Base-by-base conservation (phyloP, 352 stramenopile genomes). In the Phytophthora podocarpi region DNA sequence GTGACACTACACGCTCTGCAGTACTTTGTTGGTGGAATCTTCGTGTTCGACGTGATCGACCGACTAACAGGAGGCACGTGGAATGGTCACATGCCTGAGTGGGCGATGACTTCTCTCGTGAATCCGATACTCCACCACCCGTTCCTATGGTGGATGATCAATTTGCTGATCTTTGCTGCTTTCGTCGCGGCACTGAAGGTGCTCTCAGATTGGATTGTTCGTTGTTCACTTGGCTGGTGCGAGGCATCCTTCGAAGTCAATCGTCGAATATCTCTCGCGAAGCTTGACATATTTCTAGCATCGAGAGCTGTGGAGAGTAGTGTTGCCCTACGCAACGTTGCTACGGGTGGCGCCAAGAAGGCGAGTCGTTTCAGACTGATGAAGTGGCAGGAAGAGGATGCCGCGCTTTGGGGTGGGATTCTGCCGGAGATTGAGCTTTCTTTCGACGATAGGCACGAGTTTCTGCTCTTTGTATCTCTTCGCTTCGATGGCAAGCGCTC, bases 11-110 rank as follows among this genome's bases (percentile, higher is more conserved):
- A 97, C 47, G 89, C 97, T 8, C 51, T 98, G 16, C 91, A 98
- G 73, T 85, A 97, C 41, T 82, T 99, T 47, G 89, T 99, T 42
- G 81, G 83, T 13, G 96, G 92, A 4, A 75, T 97, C 16, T 90
- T 99, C 45, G 70, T 95, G 6, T 99, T 98, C 68, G 92, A 98
- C 50, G 77, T 98, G 23, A 82, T 99, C 28, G 96, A 99, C 70
- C 87, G 96, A 23, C 70, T 99, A 34, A 97, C 92, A 1, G 96
- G 95, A 28, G 82, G 89, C 41, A 79, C 80, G 8, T 99, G 95
- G 91, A 90, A 96, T 54, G 84, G 98, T 21, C 77, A 96, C 27
- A 82, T 98, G 51, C 76, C 91, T 4, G 51, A 58, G 4, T 98
- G 89, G 91, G 72, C 85, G 1, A 61, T 71, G 1, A 59, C 58